Percentiles rank a stretch among this genome's conserved stretches.
Conservation (phyloP, 208 protist genomes). For the Acanthamoeba lenticulata region DNA sequence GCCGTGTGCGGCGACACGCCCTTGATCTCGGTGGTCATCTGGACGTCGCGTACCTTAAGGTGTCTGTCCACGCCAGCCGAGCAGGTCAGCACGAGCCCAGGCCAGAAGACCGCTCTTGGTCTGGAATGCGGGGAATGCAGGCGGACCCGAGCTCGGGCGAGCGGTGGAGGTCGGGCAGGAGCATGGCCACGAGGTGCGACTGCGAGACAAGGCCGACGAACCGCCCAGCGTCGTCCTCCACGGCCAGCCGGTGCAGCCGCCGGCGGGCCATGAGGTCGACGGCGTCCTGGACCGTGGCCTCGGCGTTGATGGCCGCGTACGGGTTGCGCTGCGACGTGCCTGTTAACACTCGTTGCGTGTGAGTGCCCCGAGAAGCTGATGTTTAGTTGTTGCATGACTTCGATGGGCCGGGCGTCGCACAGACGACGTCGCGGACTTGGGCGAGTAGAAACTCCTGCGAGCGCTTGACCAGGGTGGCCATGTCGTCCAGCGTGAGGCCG, state of each 20-base stretch:
- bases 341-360: not conserved
- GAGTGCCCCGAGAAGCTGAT: not conserved
- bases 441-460: not conserved
- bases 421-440: not conserved
- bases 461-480: not conserved
- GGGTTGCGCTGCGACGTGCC: not conserved
- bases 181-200: not conserved
- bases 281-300: not conserved
- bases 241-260: not conserved
- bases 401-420: not conserved
- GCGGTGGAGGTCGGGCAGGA: not conserved
- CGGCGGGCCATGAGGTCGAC: not conserved
- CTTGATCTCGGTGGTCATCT: not conserved
- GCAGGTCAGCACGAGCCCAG: not conserved
- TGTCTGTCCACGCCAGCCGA: not conserved
- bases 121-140: not conserved
- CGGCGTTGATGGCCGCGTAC: not conserved
- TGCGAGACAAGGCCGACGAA: not conserved
- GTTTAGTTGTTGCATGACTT: not conserved
- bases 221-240: not conserved
- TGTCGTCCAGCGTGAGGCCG: not conserved
- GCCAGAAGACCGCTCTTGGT: not conserved
- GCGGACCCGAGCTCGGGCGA: not conserved
- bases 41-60: not conserved
- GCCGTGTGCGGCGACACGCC: not conserved